Conservation (phyloP, 2,329 filamentous ascomycete genomes). For the Microthyrium microscopicum region DNA sequence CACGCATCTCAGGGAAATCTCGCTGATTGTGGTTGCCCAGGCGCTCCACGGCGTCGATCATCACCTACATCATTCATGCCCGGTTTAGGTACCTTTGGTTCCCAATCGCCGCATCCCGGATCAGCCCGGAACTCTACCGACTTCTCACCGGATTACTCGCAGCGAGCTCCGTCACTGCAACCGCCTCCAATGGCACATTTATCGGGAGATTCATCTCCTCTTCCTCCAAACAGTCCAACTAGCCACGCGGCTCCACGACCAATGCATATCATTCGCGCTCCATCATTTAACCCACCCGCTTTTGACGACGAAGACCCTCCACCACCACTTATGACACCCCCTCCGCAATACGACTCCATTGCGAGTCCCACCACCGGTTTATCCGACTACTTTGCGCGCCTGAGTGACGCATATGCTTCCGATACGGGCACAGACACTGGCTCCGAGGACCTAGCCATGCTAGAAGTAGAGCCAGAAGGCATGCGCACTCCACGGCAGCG, state of each 20-base stretch:
- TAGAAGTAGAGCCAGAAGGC: slow-evolving; percentile 18
- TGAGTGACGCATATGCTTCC: slow-evolving; percentile 49
- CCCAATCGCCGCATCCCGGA: slow-evolving; percentile 12
- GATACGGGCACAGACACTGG: slow-evolving; percentile 40
- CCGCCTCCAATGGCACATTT: no score
- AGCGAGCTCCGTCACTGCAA: no score
- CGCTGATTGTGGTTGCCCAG: slow-evolving; percentile 48
- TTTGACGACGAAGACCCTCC: slow-evolving; percentile 71
- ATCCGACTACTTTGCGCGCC: slow-evolving; percentile 72
- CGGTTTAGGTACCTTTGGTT: slow-evolving; percentile 39
- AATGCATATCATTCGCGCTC: slow-evolving; percentile 68
- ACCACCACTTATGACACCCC: slow-evolving; percentile 59
- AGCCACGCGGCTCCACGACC: slow-evolving; percentile 40
- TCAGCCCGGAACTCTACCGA: slow-evolving; percentile 16
- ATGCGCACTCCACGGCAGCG: slow-evolving; percentile 11
- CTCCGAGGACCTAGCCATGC: slow-evolving; percentile 25
- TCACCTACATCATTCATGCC: slow-evolving; percentile 35
- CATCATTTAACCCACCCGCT: slow-evolving; percentile 74
- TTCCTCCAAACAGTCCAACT: slow-evolving; percentile 30
- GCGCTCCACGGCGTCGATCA: slow-evolving; percentile 36
- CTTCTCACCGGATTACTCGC: slow-evolving; percentile 11
- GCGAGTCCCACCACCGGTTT: slow-evolving; percentile 54
- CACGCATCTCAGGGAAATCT: slow-evolving; percentile 17
- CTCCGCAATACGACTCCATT: slow-evolving; percentile 68
- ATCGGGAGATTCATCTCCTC: slow-evolving; percentile 31